Evolutionary conservation across 108 stramenopile species (phyloP).

Genomic region (Skeletonema costatum): DNA sequence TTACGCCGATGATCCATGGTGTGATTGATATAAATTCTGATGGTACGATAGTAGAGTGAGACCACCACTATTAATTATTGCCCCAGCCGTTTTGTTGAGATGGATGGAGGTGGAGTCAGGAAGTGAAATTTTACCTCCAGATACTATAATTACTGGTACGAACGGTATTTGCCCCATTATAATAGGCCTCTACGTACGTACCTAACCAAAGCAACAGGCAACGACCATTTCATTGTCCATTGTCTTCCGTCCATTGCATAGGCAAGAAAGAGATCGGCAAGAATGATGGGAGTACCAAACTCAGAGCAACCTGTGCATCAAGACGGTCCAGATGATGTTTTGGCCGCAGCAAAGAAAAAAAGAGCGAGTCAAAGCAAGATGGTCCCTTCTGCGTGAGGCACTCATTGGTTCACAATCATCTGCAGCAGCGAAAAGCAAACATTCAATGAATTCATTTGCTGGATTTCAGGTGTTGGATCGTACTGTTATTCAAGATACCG

Average conservation of each 20-base stretch:
- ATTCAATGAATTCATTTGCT: constrained; percentile 72
- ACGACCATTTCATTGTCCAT: too few species aligned
- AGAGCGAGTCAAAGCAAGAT: constrained; percentile 57
- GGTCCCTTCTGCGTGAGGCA: constrained; percentile 61
- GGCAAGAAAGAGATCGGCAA: neutral
- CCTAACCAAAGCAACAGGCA: too few species aligned
- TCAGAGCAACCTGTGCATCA: neutral
- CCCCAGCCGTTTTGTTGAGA: too few species aligned
- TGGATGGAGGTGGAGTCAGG: too few species aligned
- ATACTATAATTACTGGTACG: too few species aligned
- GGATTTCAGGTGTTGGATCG: constrained; percentile 63
- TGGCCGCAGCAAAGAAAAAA: neutral
- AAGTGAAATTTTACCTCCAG: too few species aligned
- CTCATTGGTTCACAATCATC: constrained; percentile 30
- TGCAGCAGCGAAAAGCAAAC: neutral
- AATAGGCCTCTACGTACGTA: too few species aligned
- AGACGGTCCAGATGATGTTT: neutral
- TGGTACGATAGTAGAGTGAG: too few species aligned
- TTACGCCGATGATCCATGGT: neutral
- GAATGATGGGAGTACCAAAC: neutral
- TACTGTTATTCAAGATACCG: neutral
- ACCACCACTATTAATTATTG: too few species aligned
- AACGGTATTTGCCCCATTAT: too few species aligned
- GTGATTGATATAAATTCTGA: neutral
- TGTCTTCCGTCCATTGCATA: too few species aligned